Percentiles rank a stretch among this genome's conserved stretches.
These are phyloP conservation scores for Trypanosoma conorhini DNA, from an alignment of 208 protist genomes.

Conservation along the genomic window DNA sequence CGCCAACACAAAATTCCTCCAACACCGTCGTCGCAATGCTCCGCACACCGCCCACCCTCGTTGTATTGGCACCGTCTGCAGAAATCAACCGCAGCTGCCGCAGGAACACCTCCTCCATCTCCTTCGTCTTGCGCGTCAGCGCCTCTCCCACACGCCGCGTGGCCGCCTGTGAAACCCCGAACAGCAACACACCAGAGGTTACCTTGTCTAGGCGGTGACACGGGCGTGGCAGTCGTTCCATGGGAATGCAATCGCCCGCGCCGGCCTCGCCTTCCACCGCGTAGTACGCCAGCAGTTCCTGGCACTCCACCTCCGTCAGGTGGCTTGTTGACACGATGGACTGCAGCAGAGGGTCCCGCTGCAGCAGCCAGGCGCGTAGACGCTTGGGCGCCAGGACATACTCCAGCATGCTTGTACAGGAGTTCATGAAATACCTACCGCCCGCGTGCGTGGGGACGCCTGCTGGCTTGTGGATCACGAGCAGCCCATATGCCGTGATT, in stretches of 20 bases:
- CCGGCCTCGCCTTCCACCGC: not conserved
- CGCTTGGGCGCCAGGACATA: constrained; percentile 81
- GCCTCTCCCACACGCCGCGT: constrained; percentile 50
- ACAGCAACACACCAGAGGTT: constrained; percentile 84
- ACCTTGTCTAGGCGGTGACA: constrained; percentile 90
- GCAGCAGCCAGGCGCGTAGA: constrained; percentile 60
- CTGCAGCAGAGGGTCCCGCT: constrained; percentile 66
- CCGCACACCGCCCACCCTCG: not conserved
- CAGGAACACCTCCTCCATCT: constrained; percentile 47
- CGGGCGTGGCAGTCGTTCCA: constrained; percentile 56
- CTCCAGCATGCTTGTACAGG: constrained; percentile 86
- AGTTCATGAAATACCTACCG: constrained; percentile 94
- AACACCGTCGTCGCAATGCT: constrained; percentile 4
- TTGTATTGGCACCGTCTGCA: not conserved
- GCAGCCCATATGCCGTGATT: constrained; percentile 59
- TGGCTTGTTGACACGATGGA: constrained; percentile 55
- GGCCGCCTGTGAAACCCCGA: constrained; percentile 52
- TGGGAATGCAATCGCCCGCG: constrained; percentile 24
- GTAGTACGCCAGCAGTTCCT: constrained; percentile 71
- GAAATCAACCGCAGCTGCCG: constrained; percentile 1
- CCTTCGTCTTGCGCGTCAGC: constrained; percentile 66
- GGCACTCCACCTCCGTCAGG: constrained; percentile 44
- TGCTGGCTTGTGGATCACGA: constrained; percentile 72
- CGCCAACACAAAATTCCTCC: constrained; percentile 17
- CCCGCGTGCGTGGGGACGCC: constrained; percentile 88